Base-by-base conservation (phyloP, 2,329 filamentous ascomycete species). In the Aureobasidium sp. region DNA sequence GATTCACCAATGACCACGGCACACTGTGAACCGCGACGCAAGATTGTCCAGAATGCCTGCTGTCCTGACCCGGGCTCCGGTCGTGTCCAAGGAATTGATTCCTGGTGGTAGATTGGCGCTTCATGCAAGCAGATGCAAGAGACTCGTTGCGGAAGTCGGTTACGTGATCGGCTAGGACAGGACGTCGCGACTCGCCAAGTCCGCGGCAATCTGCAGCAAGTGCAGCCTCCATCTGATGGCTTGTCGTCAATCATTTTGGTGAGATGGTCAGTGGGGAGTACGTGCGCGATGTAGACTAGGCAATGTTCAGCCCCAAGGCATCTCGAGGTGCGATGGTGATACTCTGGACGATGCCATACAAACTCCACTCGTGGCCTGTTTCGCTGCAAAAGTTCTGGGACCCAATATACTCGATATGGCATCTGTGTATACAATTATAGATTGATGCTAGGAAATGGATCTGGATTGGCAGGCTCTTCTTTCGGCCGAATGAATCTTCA, bases 41-140 rank as follows among this genome's bases (percentile, higher is more conserved):
- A n/a, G 8, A 17, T 2, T 3, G n/a, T 56, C 15, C 25, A 17
- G 39, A 6, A 36, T 25, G 41, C 17, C 36, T 22, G 39, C 27
- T 44, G 27, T 31, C 34, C 37, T 22, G 29, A 56, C 9, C 51
- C n/a, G 29, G 41, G 8, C 11, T 56, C 3, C 9, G 39, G 9
- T 45, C 3, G 31, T 58, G 42, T n/a, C 14, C 20, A n/a, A 15
- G 25, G 42, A 39, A 8, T 36, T 39, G 55, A 48, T 22, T 39
- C 5, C 8, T 20, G 41, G 29, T 34, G 53, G 25, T 29, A 45
- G 20, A 44, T 25, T 25, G n/a, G 47, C 29, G 37, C 41, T 48
- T 58, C 20, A 58, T 58, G 55, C 55, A 58, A 37, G 55, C n/a
- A 57, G 42, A 58, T 58, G 55, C 55, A 58, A 48, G 55, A 58